These are phyloP conservation scores for Linderniella brevidens DNA, from an alignment of 257 asterid species.

Conservation along the genomic window DNA sequence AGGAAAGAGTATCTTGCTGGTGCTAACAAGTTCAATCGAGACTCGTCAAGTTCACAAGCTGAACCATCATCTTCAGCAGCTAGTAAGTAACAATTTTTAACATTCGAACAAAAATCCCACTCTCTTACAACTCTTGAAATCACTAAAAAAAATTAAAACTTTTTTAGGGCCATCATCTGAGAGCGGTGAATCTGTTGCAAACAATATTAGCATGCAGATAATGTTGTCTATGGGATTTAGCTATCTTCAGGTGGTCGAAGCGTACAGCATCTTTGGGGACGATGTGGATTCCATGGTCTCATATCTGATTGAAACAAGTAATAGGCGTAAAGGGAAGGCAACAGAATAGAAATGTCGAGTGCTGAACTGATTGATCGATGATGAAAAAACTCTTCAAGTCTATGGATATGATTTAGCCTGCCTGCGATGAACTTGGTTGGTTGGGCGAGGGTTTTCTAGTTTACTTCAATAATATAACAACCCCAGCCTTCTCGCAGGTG, in stretches of 20 bases:
- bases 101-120: background rate
- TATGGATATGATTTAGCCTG: no score
- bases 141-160: background rate
- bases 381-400: no score
- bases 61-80: slow-evolving; percentile 99
- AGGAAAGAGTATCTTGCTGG: slow-evolving; percentile 76
- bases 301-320: slow-evolving; percentile 63
- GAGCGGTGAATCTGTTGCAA: slow-evolving; percentile 36
- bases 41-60: slow-evolving; percentile 75
- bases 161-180: background rate
- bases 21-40: slow-evolving; percentile 45
- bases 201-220: slow-evolving; percentile 52
- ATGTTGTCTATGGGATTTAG: slow-evolving; percentile 94
- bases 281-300: slow-evolving; percentile 91
- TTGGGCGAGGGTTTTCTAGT: no score
- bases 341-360: slow-evolving; percentile 30
- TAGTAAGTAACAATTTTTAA: slow-evolving; percentile 52
- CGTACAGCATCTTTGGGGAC: slow-evolving; percentile 84
- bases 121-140: background rate
- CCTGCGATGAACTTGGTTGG: no score
- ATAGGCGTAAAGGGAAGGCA: slow-evolving; percentile 91
- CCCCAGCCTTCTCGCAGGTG: no score
- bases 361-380: no score
- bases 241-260: slow-evolving; percentile 81
- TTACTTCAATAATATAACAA: no score